Conservation (phyloP, 2,329 filamentous ascomycete genomes). For the Sclerotinia subarctica region DNA sequence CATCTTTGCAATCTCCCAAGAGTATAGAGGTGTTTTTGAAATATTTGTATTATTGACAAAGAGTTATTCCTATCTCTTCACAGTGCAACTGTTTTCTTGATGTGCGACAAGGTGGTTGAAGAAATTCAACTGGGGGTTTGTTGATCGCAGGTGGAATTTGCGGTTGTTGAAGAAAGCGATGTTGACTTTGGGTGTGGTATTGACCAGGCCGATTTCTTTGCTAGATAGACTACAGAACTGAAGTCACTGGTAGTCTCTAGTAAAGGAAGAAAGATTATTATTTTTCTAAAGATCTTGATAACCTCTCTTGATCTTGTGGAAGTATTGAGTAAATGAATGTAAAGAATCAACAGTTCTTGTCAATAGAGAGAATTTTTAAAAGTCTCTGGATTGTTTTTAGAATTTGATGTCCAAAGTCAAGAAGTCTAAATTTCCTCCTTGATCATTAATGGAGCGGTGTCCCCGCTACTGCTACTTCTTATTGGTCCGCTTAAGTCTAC, state of each 20-base stretch:
- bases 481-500: slow-evolving; percentile 4
- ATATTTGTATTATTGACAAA: neutral
- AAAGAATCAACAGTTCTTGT: slow-evolving; percentile 25
- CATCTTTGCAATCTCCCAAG: slow-evolving; percentile 55
- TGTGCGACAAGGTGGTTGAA: slow-evolving; percentile 11
- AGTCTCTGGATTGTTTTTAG: slow-evolving; percentile 6
- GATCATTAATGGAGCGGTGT: slow-evolving; percentile 10
- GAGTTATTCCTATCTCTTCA: neutral
- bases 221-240: neutral
- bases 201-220: neutral
- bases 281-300: neutral
- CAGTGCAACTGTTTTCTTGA: neutral
- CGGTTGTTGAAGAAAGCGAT: slow-evolving; percentile 16
- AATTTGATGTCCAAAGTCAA: slow-evolving; percentile 19
- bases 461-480: neutral
- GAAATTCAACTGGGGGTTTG: neutral
- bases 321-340: slow-evolving; percentile 28
- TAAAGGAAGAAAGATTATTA: slow-evolving; percentile 3
- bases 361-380: slow-evolving; percentile 11
- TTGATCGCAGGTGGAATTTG: slow-evolving; percentile 17
- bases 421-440: neutral
- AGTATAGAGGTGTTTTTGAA: neutral
- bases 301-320: neutral
- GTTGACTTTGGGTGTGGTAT: slow-evolving; percentile 18
- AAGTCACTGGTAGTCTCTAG: neutral